A percentile compares a stretch with the other conserved stretches of the same genome.
phyloP scores from a whole-genome alignment of 139 green algal genomes.

The Volvox reticuliferus region DNA sequence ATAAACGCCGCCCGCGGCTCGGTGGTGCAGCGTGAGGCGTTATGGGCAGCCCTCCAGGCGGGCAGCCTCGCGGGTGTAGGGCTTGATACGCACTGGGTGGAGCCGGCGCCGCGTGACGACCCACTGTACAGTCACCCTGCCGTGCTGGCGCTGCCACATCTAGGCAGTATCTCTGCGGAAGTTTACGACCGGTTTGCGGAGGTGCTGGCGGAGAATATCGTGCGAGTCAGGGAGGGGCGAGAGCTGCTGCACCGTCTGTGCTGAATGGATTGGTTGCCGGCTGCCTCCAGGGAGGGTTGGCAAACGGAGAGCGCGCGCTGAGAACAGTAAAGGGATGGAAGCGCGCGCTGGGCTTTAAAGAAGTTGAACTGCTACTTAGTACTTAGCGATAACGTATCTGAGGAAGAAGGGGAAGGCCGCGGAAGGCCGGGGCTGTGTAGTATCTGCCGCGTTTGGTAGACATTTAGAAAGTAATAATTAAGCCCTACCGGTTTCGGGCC shows the following conservation, averaged over 20 bases:
- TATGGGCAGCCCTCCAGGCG: conserved; percentile 54
- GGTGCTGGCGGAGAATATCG: conserved; percentile 57
- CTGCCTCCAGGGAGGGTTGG: no score
- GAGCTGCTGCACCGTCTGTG: conserved; percentile 61
- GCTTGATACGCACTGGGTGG: conserved; percentile 70
- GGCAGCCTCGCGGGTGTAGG: conserved; percentile 56
- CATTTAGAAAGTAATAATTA: no score
- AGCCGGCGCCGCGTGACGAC: conserved; percentile 67
- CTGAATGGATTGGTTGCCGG: no score
- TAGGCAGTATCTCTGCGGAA: conserved; percentile 52
- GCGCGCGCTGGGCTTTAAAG: no score
- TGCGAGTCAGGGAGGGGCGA: conserved; percentile 44
- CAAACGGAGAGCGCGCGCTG: no score
- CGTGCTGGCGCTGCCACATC: conserved; percentile 67
- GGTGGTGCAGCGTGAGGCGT: conserved; percentile 54
- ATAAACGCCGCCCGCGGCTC: conserved; percentile 63
- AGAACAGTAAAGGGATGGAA: no score
- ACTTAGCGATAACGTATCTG: no score
- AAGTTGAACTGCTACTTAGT: no score
- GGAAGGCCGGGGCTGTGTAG: no score
- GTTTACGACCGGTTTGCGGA: conserved; percentile 51
- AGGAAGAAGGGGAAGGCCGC: no score
- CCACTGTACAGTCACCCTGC: conserved; percentile 62
- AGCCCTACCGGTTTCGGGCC: no score
- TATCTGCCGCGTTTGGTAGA: no score